Percentiles rank a stretch among this genome's conserved stretches.
phyloP scores from a whole-genome alignment of 1,139 yeast species.

The Kodamaea suecica region DNA sequence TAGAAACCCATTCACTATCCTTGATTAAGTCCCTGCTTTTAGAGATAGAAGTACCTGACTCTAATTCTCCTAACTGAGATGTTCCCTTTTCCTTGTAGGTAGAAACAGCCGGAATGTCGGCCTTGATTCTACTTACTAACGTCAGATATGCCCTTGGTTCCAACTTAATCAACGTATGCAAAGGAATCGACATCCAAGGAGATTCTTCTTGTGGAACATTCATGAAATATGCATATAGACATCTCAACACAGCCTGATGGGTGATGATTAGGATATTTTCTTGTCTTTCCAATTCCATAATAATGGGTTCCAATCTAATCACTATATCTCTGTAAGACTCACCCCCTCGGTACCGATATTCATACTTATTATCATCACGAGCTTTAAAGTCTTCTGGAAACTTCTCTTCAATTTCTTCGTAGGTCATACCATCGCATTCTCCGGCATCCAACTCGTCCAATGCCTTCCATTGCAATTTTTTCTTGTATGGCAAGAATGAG shows the following conservation, averaged over 20 bases:
- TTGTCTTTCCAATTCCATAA: conserved; percentile 96
- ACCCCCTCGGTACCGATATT: conserved; percentile 94
- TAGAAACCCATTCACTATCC: conserved; percentile 1
- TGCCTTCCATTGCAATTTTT: conserved; percentile 90
- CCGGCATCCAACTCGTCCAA: conserved; percentile 97
- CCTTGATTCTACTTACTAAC: conserved; percentile 81
- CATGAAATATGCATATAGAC: conserved; percentile 97
- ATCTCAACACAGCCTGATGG: conserved; percentile 95
- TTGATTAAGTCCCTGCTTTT: conserved; percentile 42
- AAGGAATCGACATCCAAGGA: conserved; percentile 99
- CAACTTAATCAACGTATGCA: conserved; percentile 87
- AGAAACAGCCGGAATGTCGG: conserved; percentile 95
- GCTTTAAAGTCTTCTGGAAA: conserved; percentile 96
- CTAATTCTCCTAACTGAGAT: conserved; percentile 65
- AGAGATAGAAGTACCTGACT: conserved; percentile 22
- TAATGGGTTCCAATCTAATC: conserved; percentile 89
- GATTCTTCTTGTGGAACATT: conserved; percentile 96
- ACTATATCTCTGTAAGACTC: conserved; percentile 96
- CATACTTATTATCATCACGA: conserved; percentile 93
- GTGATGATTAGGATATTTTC: conserved; percentile 94
- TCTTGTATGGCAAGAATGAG: conserved; percentile 70
- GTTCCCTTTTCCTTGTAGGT: conserved; percentile 95
- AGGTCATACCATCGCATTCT: conserved; percentile 94
- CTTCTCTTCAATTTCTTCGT: conserved; percentile 68
- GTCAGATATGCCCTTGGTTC: conserved; percentile 95